Evolutionary conservation across 257 asterid species (phyloP), one percentile per base, ranked within the genome.

Genomic region (Capsicum rhomboideum): DNA sequence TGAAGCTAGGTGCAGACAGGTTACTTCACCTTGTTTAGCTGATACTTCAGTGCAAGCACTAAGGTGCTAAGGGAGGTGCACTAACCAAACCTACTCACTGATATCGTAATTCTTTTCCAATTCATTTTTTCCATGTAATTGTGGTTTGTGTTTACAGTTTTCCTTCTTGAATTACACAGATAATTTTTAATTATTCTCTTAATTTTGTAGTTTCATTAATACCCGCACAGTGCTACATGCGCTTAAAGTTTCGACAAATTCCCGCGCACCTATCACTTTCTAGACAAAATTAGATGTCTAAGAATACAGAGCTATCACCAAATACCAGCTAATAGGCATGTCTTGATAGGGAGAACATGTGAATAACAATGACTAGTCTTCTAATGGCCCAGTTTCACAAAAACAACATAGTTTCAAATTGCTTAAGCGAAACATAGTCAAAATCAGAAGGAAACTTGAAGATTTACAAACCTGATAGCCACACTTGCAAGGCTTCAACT

Each of bases 401-500:
- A 67, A 74, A 46, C 14, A 74, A 23, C 42, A 74, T 16, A 46
- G 28, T 17, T 77, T 26, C 63, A 77, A 50, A 9, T 77, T 50
- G n/a, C 28, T 49, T 52, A 5, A 16, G 42, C 20, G 11, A 49
- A 75, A 23, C 61, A 46, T 8, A 8, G 58, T 13, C 42, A 75
- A 46, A 7, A 46, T 44, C 54, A 46, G 21, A 28, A 29, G 26
- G 16, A 34, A 67, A 49, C 58, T 23, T 49, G 81, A 75, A 6
- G 61, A 56, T 58, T 37, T 44, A 40, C 69, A 79, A 83, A 96
- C 99, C 93, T 96, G 95, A 86, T 96, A 96, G 84, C 99, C 99
- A 68, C 98, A 96, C 88, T 94, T 94, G 98, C 99, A 94, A 64
- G 99, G 98, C 90, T 90, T 96, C 94, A 96, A 89, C 89, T 96